Evolutionary conservation across 2,329 filamentous ascomycete genomes (phyloP).

Genomic region (Exophiala mesophila): DNA sequence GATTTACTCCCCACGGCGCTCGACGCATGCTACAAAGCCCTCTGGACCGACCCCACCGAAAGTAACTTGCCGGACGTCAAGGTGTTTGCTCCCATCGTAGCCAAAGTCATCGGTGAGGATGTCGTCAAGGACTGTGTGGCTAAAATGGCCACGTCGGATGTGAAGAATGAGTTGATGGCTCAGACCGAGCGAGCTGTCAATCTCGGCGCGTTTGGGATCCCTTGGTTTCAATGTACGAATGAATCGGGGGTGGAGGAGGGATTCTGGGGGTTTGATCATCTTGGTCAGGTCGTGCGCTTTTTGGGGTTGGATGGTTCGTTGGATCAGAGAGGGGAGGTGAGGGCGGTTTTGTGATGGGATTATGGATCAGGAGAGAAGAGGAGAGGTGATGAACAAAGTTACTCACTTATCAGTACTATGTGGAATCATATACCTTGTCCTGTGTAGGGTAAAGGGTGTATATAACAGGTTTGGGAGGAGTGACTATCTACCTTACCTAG

Average conservation of each 20-base stretch:
- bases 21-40: constrained; percentile 45
- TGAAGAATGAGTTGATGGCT: constrained; percentile 42
- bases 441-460: too few species aligned
- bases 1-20: constrained; percentile 39
- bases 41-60: constrained; percentile 47
- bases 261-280: constrained; percentile 59
- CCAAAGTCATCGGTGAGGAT: constrained; percentile 39
- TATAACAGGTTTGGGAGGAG: too few species aligned
- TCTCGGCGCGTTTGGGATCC: constrained; percentile 56
- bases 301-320: constrained; percentile 44
- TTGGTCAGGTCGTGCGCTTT: constrained; percentile 51
- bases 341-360: constrained; percentile 17
- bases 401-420: too few species aligned
- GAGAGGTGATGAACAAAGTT: too few species aligned
- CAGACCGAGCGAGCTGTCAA: constrained; percentile 51
- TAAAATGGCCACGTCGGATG: constrained; percentile 8
- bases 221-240: constrained; percentile 56
- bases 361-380: too few species aligned
- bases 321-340: constrained; percentile 11
- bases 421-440: too few species aligned
- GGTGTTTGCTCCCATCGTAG: constrained; percentile 44
- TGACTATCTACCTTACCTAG: too few species aligned
- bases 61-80: constrained; percentile 24
- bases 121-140: constrained; percentile 32
- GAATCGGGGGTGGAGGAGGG: constrained; percentile 48